A percentile compares a stretch with the other conserved stretches of the same genome.
Evolutionary conservation across 2,329 filamentous ascomycete genomes (phyloP).

Genomic region (Cordyceps cicadae): DNA sequence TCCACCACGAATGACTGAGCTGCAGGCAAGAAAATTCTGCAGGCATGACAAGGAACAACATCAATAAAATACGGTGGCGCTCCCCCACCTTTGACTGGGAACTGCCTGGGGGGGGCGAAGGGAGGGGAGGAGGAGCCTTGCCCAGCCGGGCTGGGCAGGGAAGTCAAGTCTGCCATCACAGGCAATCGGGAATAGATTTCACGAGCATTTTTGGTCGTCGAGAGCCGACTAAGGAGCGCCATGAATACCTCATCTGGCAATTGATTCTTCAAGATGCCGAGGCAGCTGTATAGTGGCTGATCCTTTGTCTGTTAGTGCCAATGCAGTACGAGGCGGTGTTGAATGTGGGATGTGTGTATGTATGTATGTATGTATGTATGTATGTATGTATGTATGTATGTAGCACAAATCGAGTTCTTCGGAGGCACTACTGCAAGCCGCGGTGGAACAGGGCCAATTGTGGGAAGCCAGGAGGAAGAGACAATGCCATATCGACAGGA

Average conservation of each 20-base stretch:
- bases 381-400: too few species aligned
- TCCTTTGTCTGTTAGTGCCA: neutral
- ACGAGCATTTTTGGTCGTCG: neutral
- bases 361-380: too few species aligned
- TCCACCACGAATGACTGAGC: neutral
- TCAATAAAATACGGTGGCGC: neutral
- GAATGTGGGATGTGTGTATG: neutral
- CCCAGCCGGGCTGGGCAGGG: neutral
- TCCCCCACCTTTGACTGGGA: slow-evolving; percentile 2
- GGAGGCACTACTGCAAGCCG: slow-evolving; percentile 3
- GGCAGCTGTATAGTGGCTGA: slow-evolving; percentile 1
- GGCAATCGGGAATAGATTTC: neutral
- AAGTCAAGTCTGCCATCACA: neutral
- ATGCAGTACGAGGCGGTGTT: neutral
- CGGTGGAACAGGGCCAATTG: neutral
- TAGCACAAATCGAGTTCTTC: neutral
- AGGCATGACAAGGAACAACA: neutral
- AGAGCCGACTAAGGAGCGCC: slow-evolving; percentile 1
- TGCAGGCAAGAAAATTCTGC: neutral
- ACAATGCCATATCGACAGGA: neutral
- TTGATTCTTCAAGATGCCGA: slow-evolving; percentile 4
- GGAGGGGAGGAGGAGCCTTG: neutral
- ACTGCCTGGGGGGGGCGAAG: neutral
- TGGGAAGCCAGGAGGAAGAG: neutral
- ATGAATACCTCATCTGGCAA: neutral